Conservation (phyloP, 306 rosid species). For the Calophaca sinica region DNA sequence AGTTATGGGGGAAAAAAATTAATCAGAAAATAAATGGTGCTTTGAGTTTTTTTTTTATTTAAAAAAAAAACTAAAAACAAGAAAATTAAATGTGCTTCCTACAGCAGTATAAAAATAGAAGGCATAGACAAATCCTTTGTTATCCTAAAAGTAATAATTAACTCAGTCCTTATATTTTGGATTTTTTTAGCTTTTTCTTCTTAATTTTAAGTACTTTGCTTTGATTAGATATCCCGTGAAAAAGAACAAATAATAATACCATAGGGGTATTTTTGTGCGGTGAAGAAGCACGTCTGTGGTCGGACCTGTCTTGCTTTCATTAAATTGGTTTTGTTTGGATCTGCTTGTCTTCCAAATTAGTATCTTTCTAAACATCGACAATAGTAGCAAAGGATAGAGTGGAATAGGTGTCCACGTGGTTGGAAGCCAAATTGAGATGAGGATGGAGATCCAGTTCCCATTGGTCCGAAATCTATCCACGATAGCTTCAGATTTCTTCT, state of each 20-base stretch:
- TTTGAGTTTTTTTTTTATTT: too few species aligned
- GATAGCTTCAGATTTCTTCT: slow-evolving; percentile 53
- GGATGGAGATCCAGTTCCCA: slow-evolving; percentile 63
- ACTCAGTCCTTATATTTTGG: not conserved
- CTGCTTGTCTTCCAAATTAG: not conserved
- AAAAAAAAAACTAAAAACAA: too few species aligned
- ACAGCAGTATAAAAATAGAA: too few species aligned
- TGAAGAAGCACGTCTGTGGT: not conserved
- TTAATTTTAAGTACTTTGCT: not conserved
- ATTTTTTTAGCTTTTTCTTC: not conserved
- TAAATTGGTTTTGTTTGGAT: slow-evolving; percentile 37
- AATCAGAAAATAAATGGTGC: too few species aligned
- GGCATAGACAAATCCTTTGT: too few species aligned
- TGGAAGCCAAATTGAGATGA: slow-evolving; percentile 50
- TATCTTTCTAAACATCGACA: slow-evolving; percentile 26
- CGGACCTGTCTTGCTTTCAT: slow-evolving; percentile 1
- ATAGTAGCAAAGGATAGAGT: slow-evolving; percentile 32
- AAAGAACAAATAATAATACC: not conserved
- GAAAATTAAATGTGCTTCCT: too few species aligned
- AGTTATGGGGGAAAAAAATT: too few species aligned
- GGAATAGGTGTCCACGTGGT: slow-evolving; percentile 68
- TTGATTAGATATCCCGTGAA: not conserved
- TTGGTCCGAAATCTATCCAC: slow-evolving; percentile 96
- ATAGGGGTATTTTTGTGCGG: slow-evolving; percentile 40
- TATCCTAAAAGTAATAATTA: too few species aligned